Evolutionary conservation across 805 yeast species (phyloP), one percentile per base, ranked within the genome.

Genomic region (Komagataella pastoris): DNA sequence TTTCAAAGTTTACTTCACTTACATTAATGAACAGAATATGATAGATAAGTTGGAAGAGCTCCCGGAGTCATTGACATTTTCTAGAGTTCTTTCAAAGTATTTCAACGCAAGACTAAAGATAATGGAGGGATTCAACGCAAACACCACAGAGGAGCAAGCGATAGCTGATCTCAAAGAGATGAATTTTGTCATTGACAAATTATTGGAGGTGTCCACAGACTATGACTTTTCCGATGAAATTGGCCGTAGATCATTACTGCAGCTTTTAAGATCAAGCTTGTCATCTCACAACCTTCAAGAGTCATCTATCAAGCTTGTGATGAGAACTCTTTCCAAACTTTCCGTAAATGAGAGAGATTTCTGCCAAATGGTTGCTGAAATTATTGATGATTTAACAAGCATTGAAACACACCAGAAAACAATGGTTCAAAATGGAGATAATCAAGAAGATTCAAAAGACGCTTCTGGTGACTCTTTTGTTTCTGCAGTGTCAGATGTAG

Each of bases 151-250:
- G 19, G 54, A 54, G 8, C 62, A 58, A 6, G 68, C 62, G 8
- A 65, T 70, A 1, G 71, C 69, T 3, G 81, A 81, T 51, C 68
- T 76, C 4, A 72, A 69, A 19, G 88, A 84, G 52, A 61, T 80
- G 24, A 90, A 85, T 55, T 89, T 81, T 61, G 78, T 89, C 48
- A 74, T 89, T 46, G 80, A 80, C 53, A 96, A 93, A 64, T 64
- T 91, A 18, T 62, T 91, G 44, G 65, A 70, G 7, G 76, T 88
- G 24, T 83, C 90, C 0, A 75, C 76, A 24, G 77, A 78, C 44
- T 85, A 84, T 61, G 98, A 93, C 63, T 88, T 80, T 60, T 83
- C 88, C 58, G 97, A 93, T 68, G 96, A 90, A 64, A 77, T 85
- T 48, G 97, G 97, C 18, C 77, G 97, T 61, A 76, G 96, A 63